Base-by-base conservation (phyloP, 139 green algal genomes). In the Desmodesmus armatus region DNA sequence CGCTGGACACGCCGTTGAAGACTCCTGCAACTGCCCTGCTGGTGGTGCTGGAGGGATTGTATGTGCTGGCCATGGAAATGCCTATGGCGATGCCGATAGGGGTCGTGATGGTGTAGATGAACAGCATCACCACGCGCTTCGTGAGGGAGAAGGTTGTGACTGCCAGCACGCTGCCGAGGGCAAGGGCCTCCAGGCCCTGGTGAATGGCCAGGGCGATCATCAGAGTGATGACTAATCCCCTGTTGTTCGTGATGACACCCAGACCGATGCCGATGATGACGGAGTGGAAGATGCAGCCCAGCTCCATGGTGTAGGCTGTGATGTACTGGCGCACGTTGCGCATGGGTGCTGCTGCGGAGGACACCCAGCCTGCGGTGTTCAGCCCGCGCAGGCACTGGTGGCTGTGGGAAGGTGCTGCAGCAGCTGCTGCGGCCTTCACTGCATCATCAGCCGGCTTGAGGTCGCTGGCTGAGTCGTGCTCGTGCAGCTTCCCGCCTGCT, bases 51-150 rank as follows among this genome's bases (percentile, higher is more conserved):
- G 89, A 85, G 17, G 55, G 73, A 85, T 91, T 82, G 62, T 94
- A 94, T 19, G 70, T 85, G 27, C 72, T n/a, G 0, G 82, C 60
- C 9, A 93, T 76, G 23, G 81, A 86, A 58, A 94, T 91, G 69
- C 87, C 92, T 19, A 96, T 91, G 0, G 85, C 92, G 2, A 95
- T 90, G 31, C 93, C 93, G 1, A 88, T 47, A 0, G 93, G 92
- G 25, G 93, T 95, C 55, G 89, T 92, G 43, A 94, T 31, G 7
- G 71, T 33, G 51, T 94, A 96, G 2, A 83, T 60, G 0, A 85
- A 3, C 23, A 89, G 89, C 87, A 95, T 91, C 21, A 55, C 9
- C 0, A 71, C 29, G 2, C 70, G 62, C 35, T 85, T 77, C 11
- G 33, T 3, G 0, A 11, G 33, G 4, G 60, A 55, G 62, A 95